These are phyloP conservation scores for Carex scoparia DNA, from an alignment of 176 grass and related monocot genomes.

Conservation along the genomic window DNA sequence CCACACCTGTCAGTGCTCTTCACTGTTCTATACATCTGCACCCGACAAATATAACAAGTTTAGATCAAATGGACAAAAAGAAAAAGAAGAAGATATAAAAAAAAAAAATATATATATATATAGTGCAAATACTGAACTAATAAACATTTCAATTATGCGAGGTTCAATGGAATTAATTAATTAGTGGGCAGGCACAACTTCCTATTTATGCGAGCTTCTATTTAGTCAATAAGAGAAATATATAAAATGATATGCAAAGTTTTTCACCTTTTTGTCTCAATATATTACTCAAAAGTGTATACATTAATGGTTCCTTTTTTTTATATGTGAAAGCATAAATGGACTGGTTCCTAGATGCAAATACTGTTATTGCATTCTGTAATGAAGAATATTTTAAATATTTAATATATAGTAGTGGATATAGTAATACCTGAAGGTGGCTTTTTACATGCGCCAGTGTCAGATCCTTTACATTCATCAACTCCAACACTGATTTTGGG, in stretches of 20 bases:
- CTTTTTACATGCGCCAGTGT: slow-evolving; percentile 98
- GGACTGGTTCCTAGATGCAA: background rate
- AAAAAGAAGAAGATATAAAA: background rate
- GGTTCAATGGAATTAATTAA: background rate
- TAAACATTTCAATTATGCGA: background rate
- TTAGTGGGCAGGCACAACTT: too few relatives aligned
- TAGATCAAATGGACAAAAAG: background rate
- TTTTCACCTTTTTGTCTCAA: background rate
- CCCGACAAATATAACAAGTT: slow-evolving; percentile 12
- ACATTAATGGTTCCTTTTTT: background rate
- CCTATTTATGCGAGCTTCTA: background rate
- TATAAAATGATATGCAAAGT: slow-evolving; percentile 15
- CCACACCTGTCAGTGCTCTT: slow-evolving; percentile 82
- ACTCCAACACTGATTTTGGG: slow-evolving; percentile 90
- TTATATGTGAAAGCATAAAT: too few relatives aligned
- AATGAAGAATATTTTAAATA: slow-evolving; percentile 7
- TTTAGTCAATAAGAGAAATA: slow-evolving; percentile 11
- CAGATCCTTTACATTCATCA: slow-evolving; percentile 99
- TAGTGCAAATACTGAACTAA: slow-evolving; percentile 2
- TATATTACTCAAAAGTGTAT: slow-evolving; percentile 8
- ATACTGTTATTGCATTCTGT: background rate
- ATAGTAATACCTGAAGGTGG: slow-evolving; percentile 68
- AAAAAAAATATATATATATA: background rate
- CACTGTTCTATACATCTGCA: slow-evolving; percentile 99
- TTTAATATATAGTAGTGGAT: background rate